These are phyloP conservation scores for Pseudopithomyces chartarum DNA, from an alignment of 2,329 filamentous ascomycete genomes.

Conservation along the genomic window DNA sequence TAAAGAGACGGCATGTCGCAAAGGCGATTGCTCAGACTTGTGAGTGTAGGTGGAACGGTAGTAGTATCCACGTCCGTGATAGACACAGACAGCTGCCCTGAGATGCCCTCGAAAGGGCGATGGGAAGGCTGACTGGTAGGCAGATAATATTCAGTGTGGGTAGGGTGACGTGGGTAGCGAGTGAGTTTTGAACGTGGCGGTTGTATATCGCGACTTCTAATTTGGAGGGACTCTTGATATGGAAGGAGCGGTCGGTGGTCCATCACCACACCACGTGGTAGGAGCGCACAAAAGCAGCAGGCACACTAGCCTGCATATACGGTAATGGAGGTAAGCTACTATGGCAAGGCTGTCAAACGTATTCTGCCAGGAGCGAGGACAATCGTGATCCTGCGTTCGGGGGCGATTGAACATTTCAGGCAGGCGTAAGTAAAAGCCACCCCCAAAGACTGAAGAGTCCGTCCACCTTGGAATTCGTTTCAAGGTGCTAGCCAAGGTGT, in stretches of 20 bases:
- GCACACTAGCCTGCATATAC: not conserved
- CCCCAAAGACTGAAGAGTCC: too few species aligned
- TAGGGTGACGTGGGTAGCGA: not conserved
- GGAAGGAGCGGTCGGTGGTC: not conserved
- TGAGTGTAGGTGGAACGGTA: not conserved
- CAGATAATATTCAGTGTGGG: not conserved
- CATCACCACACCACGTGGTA: not conserved
- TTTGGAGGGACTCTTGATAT: not conserved
- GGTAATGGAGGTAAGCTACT: too few species aligned
- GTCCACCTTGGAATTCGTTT: too few species aligned
- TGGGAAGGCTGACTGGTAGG: not conserved
- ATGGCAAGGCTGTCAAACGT: too few species aligned
- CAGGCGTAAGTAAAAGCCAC: too few species aligned
- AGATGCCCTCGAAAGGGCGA: not conserved
- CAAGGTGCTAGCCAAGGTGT: too few species aligned
- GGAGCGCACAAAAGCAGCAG: not conserved
- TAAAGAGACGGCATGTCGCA: conserved; percentile 39
- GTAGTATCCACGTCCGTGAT: not conserved
- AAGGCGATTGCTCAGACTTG: not conserved
- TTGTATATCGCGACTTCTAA: conserved; percentile 7
- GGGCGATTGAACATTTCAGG: too few species aligned
- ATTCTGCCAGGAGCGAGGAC: too few species aligned
- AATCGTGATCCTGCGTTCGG: too few species aligned
- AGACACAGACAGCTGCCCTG: not conserved
- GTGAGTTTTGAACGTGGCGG: conserved; percentile 4